Percentiles rank a stretch among this genome's conserved stretches.
These are phyloP conservation scores for Aspergillus sparsus DNA, from an alignment of 495 filamentous ascomycete species.

Conservation along the genomic window DNA sequence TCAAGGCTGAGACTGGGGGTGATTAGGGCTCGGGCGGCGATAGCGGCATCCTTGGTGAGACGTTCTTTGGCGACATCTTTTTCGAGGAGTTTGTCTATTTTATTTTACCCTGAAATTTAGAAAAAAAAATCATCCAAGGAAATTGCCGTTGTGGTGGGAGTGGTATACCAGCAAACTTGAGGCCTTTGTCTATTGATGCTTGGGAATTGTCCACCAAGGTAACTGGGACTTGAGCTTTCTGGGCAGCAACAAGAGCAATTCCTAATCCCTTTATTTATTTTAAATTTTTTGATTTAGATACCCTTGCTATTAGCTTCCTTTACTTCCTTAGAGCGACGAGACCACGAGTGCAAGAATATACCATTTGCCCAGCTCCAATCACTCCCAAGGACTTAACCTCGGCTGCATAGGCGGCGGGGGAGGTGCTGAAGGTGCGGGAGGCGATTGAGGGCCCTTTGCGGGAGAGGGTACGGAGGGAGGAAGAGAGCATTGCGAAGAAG, in stretches of 20 bases:
- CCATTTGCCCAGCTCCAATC: conserved; percentile 96
- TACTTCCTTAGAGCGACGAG: too few relatives aligned
- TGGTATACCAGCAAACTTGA: conserved; percentile 80
- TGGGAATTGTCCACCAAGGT: conserved; percentile 83
- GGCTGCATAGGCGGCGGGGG: conserved; percentile 52
- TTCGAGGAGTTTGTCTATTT: conserved; percentile 79
- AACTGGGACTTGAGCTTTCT: conserved; percentile 80
- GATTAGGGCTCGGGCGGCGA: conserved; percentile 67
- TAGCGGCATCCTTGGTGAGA: conserved; percentile 76
- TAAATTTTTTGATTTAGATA: neutral
- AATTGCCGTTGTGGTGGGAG: neutral
- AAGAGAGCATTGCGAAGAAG: conserved; percentile 36
- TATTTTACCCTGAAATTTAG: neutral
- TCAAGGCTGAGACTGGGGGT: conserved; percentile 71
- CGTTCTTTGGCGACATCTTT: conserved; percentile 87
- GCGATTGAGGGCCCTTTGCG: conserved; percentile 36
- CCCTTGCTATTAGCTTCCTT: neutral
- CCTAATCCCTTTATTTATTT: conserved; percentile 73
- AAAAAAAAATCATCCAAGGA: neutral
- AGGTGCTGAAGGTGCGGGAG: conserved; percentile 47
- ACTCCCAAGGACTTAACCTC: conserved; percentile 91
- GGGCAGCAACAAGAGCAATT: conserved; percentile 92
- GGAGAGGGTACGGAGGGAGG: conserved; percentile 34
- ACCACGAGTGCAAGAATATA: conserved; percentile 28
- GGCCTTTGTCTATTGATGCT: conserved; percentile 84